phyloP scores from a whole-genome alignment of 148 eudicot species.

The Fagopyrum tataricum region DNA sequence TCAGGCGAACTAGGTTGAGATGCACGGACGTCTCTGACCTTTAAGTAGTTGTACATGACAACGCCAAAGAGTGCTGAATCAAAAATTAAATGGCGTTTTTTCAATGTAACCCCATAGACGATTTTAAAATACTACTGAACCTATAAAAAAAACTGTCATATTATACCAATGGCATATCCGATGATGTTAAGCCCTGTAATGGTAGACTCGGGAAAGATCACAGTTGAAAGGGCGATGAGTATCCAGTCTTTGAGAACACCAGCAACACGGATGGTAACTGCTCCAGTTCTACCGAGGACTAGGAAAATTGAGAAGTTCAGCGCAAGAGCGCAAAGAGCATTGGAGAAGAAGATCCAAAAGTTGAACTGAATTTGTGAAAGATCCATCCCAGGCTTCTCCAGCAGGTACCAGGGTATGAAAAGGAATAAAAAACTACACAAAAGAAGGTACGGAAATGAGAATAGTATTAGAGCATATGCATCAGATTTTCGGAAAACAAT shows the following conservation, averaged over 20 bases:
- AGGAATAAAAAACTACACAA: slow-evolving; percentile 57
- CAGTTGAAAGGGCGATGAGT: slow-evolving; percentile 83
- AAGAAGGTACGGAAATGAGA: slow-evolving; percentile 8
- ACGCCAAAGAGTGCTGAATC: slow-evolving; percentile 35
- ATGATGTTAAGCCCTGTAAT: slow-evolving; percentile 76
- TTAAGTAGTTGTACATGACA: slow-evolving; percentile 43
- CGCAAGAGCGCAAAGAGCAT: slow-evolving; percentile 81
- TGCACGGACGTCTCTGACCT: slow-evolving; percentile 37
- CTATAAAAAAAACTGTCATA: neutral
- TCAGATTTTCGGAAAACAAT: no score
- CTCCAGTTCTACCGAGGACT: slow-evolving; percentile 91
- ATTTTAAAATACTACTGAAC: no score
- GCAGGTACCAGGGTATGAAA: slow-evolving; percentile 82
- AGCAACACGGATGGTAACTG: slow-evolving; percentile 87
- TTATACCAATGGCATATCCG: slow-evolving; percentile 80
- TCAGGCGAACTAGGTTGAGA: slow-evolving; percentile 26
- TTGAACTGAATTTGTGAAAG: slow-evolving; percentile 74
- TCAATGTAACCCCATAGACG: neutral
- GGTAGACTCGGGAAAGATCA: slow-evolving; percentile 77
- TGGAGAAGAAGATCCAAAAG: slow-evolving; percentile 88
- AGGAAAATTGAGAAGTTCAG: slow-evolving; percentile 88
- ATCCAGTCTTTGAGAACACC: slow-evolving; percentile 94
- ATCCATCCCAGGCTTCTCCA: slow-evolving; percentile 84
- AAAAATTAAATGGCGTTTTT: neutral
- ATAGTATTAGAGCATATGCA: neutral